Evolutionary conservation across 1,139 yeast genomes (phyloP), one percentile per base, ranked within the genome.

Genomic region (Meyerozyma athensensis): DNA sequence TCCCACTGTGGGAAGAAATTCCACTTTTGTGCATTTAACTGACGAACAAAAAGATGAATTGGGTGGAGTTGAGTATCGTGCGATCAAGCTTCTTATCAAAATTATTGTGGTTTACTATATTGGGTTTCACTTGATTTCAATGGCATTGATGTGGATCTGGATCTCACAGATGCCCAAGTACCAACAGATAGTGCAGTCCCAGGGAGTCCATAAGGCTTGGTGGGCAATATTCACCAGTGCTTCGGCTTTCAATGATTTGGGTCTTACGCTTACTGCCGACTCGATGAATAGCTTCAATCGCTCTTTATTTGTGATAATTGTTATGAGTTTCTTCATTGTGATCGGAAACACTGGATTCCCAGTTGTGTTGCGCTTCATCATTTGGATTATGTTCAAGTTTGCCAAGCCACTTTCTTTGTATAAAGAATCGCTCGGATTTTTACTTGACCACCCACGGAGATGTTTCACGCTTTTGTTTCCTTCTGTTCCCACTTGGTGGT

Each of bases 321-420:
- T 81, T 34, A 65, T 77, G 45, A 66, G 80, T 1, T 77, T 86
- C 55, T 78, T 90, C 45, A 79, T 92, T 49, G 79, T 90, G 35
- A 78, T 86, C 46, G 98, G 98, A 7, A 90, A 92, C 56, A 90
- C 97, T 0, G 97, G 96, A 3, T 87, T 90, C 53, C 98, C 98
- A 0, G 74, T 89, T 3, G 58, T 86, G 33, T 63, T 92, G 36
- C 69, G 97, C 45, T 78, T 84, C 49, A 68, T 86, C 32, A 84
- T 92, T 37, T 90, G 97, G 97, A 43, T 81, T 0, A 50, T 84
- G 59, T 81, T 78, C 62, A 82, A 80, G 46, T 36, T 80, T 16
- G 71, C 95, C 0, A 83, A 75, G 26, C 86, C 82, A 1, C 58
- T 81, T 28, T 81, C 90, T 24, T 67, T 74, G 58, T 68, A 67